Percentiles rank a stretch among this genome's conserved stretches.
Conservation (phyloP, 2,329 filamentous ascomycete species). For the Graphilbum sp. region DNA sequence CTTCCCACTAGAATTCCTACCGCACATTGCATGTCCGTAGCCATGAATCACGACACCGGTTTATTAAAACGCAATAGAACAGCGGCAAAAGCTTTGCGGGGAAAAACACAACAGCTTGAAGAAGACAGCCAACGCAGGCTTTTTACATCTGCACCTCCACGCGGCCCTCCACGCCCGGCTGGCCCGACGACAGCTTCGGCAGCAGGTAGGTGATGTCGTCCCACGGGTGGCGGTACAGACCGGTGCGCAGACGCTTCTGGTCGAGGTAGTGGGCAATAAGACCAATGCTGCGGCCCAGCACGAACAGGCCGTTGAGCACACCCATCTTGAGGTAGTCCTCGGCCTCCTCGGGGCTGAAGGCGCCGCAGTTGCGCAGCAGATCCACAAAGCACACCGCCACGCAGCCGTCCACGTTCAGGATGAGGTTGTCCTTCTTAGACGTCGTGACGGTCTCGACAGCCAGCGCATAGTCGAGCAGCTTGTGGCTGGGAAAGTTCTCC, state of each 20-base stretch:
- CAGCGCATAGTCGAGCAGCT: slow-evolving; percentile 96
- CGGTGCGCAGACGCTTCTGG: slow-evolving; percentile 97
- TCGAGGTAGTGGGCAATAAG: slow-evolving; percentile 99
- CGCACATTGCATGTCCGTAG: too few relatives aligned
- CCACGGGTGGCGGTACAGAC: slow-evolving; percentile 98
- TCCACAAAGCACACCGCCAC: slow-evolving; percentile 99
- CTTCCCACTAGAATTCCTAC: too few relatives aligned
- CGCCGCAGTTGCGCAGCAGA: slow-evolving; percentile 90
- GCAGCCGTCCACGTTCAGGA: slow-evolving; percentile 96
- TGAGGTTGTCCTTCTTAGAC: slow-evolving; percentile 99
- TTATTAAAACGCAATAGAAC: not conserved
- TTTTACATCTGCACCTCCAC: slow-evolving; percentile 77
- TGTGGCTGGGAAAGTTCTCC: slow-evolving; percentile 93
- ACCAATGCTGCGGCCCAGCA: slow-evolving; percentile 92
- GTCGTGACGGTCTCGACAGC: slow-evolving; percentile 97
- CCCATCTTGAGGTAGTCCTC: slow-evolving; percentile 99
- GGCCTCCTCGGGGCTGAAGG: slow-evolving; percentile 88
- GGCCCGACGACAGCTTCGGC: slow-evolving; percentile 57
- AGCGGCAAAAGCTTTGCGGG: not conserved
- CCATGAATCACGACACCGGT: too few relatives aligned
- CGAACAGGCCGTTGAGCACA: slow-evolving; percentile 98
- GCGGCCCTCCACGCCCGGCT: slow-evolving; percentile 64
- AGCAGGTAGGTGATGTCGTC: slow-evolving; percentile 95
- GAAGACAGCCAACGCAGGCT: too few relatives aligned
- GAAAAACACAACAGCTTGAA: slow-evolving; percentile 46